A percentile compares a stretch with the other conserved stretches of the same genome.
phyloP scores from a whole-genome alignment of 257 asterid genomes.

The Agastache rugosa region DNA sequence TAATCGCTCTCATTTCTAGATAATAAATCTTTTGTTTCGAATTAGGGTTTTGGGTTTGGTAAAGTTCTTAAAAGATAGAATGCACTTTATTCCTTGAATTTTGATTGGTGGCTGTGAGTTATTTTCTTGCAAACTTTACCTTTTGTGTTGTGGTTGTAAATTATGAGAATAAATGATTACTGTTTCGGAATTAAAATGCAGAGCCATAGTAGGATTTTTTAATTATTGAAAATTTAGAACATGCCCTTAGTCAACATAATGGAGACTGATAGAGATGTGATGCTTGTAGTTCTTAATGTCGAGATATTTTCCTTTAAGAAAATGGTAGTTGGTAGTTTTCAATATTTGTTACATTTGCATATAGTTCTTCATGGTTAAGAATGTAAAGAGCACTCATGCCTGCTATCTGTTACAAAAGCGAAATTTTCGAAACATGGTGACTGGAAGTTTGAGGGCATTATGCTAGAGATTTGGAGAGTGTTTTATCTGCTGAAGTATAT shows the following conservation, averaged over 20 bases:
- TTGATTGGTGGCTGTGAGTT: slow-evolving; percentile 22
- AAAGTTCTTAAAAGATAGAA: slow-evolving; percentile 19
- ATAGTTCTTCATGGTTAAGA: not conserved
- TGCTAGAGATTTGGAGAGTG: not conserved
- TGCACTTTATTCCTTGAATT: slow-evolving; percentile 29
- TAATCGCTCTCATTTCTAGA: slow-evolving; percentile 14
- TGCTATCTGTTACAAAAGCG: too few species aligned
- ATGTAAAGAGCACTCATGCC: too few species aligned
- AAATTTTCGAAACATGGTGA: not conserved
- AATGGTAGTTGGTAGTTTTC: not conserved
- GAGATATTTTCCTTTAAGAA: not conserved
- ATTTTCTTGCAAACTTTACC: slow-evolving; percentile 5
- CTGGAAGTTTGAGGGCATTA: not conserved
- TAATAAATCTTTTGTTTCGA: not conserved
- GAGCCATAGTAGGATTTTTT: slow-evolving; percentile 1
- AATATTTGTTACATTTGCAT: slow-evolving; percentile 7
- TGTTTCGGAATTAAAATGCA: slow-evolving; percentile 13
- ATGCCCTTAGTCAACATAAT: slow-evolving; percentile 19
- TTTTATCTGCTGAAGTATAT: not conserved
- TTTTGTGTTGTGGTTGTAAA: slow-evolving; percentile 18
- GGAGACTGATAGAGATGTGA: not conserved
- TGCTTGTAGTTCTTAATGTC: too few species aligned
- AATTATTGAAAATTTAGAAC: not conserved
- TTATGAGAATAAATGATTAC: not conserved
- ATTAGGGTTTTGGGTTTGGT: slow-evolving; percentile 43